Evolutionary conservation across 257 asterid genomes (phyloP).

Genomic region (Ajuga chamaepitys): DNA sequence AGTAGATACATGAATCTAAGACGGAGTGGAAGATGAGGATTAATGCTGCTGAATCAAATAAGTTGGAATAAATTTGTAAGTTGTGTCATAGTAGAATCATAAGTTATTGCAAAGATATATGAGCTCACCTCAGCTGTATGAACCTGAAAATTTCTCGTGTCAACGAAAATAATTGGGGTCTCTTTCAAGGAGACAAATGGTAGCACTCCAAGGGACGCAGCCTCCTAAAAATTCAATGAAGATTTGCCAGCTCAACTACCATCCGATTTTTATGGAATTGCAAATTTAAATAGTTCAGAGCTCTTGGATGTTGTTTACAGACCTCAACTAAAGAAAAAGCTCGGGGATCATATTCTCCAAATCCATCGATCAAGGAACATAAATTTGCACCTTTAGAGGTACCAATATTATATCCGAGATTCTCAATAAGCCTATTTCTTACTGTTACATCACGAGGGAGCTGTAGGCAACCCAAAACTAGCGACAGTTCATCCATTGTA

Average conservation of each 20-base stretch:
- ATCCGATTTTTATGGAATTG: conserved; percentile 17
- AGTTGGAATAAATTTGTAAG: neutral
- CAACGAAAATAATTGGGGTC: conserved; percentile 65
- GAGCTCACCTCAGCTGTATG: conserved; percentile 70
- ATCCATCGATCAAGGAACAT: conserved; percentile 78
- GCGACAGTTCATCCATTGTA: conserved; percentile 70
- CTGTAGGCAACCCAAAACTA: conserved; percentile 77
- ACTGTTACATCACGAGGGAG: conserved; percentile 70
- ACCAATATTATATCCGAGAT: conserved; percentile 46
- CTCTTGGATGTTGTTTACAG: conserved; percentile 12
- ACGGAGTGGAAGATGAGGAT: neutral
- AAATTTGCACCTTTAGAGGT: conserved; percentile 45
- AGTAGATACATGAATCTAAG: conserved; percentile 3
- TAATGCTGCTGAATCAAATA: neutral
- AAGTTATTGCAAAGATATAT: conserved; percentile 7
- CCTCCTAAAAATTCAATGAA: conserved; percentile 53
- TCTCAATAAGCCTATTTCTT: conserved; percentile 68
- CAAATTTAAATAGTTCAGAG: conserved; percentile 2
- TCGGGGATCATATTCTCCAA: conserved; percentile 95
- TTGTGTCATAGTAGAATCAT: neutral
- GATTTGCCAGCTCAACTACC: conserved; percentile 2
- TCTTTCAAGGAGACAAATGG: conserved; percentile 60
- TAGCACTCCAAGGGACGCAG: conserved; percentile 79
- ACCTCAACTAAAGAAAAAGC: conserved; percentile 93
- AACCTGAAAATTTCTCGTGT: conserved; percentile 49